Percentiles rank a stretch among this genome's conserved stretches.
phyloP scores from a whole-genome alignment of 169 alveolate species.

The Plasmodium reichenowi region DNA sequence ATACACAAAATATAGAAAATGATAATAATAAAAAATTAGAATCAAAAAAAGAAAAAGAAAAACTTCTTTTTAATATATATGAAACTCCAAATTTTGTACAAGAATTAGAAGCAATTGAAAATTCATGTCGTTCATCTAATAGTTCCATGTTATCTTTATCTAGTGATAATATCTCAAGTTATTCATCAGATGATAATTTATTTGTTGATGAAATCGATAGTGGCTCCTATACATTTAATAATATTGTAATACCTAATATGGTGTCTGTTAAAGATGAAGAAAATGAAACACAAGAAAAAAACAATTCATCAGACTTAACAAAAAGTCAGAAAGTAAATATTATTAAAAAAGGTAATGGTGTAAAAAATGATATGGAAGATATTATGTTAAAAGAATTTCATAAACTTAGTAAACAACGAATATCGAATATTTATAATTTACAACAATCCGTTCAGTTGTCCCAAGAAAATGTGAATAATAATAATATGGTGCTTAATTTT shows the following conservation, averaged over 20 bases:
- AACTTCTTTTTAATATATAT: background rate
- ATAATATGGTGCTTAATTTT: background rate
- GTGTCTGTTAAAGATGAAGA: background rate
- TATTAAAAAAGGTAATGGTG: background rate
- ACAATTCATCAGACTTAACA: too few species aligned
- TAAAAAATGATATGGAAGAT: constrained; percentile 54
- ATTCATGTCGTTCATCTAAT: constrained; percentile 51
- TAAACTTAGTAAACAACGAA: constrained; percentile 15
- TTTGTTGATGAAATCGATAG: constrained; percentile 32
- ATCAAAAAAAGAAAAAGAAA: background rate
- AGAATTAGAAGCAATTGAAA: constrained; percentile 22
- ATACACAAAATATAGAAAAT: background rate
- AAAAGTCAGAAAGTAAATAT: too few species aligned
- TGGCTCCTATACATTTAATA: background rate
- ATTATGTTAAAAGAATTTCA: constrained; percentile 23
- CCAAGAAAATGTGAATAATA: constrained; percentile 8
- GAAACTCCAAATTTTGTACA: constrained; percentile 23
- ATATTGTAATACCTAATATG: background rate
- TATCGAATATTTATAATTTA: background rate
- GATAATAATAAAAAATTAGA: background rate
- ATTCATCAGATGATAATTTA: constrained; percentile 30
- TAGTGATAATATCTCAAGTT: constrained; percentile 38
- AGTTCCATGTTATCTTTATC: constrained; percentile 57
- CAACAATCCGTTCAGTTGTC: constrained; percentile 2
- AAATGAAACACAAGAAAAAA: background rate